Evolutionary conservation across 1,139 yeast genomes (phyloP).

Genomic region (Pneumocystis carinii): DNA sequence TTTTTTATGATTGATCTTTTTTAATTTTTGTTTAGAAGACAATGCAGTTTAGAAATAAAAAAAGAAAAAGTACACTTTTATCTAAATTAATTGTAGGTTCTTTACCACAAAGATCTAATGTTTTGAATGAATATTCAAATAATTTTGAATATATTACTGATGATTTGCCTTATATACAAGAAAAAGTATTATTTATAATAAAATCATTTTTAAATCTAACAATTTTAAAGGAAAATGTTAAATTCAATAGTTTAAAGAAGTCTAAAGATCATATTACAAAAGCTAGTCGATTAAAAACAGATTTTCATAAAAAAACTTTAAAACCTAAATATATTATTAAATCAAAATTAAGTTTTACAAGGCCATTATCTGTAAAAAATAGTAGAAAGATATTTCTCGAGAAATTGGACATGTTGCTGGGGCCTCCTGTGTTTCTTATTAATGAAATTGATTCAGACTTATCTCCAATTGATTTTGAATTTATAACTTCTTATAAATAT

Average conservation of each 20-base stretch:
- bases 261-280: neutral
- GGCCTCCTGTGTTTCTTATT: neutral
- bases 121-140: neutral
- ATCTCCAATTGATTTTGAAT: neutral
- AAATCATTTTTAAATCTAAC: neutral
- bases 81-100: neutral
- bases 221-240: neutral
- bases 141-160: neutral
- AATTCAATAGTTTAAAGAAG: neutral
- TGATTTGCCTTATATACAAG: neutral
- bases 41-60: neutral
- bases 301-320: neutral
- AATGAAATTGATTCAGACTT: neutral
- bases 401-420: neutral
- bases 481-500: slow-evolving; percentile 1
- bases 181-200: neutral
- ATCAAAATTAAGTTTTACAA: neutral
- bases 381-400: neutral
- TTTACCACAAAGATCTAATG: neutral
- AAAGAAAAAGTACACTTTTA: neutral
- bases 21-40: neutral
- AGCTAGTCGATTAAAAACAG: neutral
- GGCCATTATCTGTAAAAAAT: neutral
- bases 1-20: neutral
- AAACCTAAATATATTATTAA: neutral